Evolutionary conservation across 2,329 filamentous ascomycete species (phyloP).

Genomic region (Parascedosporium putredinis): DNA sequence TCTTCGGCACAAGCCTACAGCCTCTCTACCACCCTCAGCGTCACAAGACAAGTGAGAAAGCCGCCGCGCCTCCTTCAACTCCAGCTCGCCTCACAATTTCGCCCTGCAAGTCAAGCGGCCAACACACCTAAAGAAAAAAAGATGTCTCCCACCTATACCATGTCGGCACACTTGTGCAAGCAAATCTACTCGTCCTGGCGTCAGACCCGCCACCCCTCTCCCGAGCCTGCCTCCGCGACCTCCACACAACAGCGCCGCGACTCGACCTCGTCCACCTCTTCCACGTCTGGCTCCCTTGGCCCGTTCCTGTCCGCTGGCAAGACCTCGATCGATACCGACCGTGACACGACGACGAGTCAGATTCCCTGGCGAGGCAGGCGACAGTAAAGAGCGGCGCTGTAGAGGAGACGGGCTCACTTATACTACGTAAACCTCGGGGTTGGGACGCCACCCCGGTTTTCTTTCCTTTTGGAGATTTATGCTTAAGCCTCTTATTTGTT

Average conservation of each 20-base stretch:
- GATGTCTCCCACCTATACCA: constrained; percentile 51
- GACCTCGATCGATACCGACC: background rate
- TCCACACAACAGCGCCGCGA: constrained; percentile 12
- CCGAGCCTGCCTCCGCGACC: constrained; percentile 18
- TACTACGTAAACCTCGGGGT: too few relatives aligned
- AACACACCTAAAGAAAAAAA: constrained; percentile 10
- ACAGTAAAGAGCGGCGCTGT: too few relatives aligned
- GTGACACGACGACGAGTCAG: background rate
- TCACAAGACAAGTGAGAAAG: background rate
- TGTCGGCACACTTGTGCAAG: constrained; percentile 51
- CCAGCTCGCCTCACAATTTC: too few relatives aligned
- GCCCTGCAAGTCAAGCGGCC: background rate
- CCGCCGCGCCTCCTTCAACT: too few relatives aligned
- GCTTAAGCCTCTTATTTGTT: too few relatives aligned
- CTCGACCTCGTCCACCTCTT: constrained; percentile 17
- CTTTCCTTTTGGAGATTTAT: too few relatives aligned
- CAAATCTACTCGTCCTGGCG: constrained; percentile 50
- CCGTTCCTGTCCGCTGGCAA: background rate
- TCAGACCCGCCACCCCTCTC: constrained; percentile 33
- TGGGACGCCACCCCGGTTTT: too few relatives aligned
- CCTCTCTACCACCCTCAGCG: too few relatives aligned
- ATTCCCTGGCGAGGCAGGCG: background rate
- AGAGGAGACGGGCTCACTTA: too few relatives aligned
- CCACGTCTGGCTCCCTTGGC: background rate
- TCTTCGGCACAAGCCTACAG: too few relatives aligned